Evolutionary conservation across 495 filamentous ascomycete genomes (phyloP), one percentile per base, ranked within the genome.

Genomic region (Rhizodiscina lignyota): DNA sequence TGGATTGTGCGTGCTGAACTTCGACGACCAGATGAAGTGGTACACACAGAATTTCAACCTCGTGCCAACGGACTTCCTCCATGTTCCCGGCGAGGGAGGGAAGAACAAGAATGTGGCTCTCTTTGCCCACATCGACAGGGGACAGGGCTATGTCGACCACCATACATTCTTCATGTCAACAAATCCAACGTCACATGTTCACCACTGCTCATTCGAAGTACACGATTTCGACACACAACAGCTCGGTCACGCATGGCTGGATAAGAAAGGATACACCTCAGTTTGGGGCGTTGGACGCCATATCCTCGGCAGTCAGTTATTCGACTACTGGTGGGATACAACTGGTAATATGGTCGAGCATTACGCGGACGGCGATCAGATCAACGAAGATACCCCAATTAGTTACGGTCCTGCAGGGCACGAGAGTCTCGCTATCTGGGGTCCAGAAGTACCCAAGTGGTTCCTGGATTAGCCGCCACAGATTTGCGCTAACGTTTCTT

Each of bases 261-360:
- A 60, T 0, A 49, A 65, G 40, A 70, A 75, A 49, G 68, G 67
- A 1, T 79, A 80, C 48, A 60, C 65, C 38, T 68, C 66, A 39
- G 75, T 75, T 36, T 85, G 79, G 79, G 79, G 79, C 1, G 67
- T 79, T 40, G 62, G 80, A 44, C 46, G 81, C 54, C 73, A 83
- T 64, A 61, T 77, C 35, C 52, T 83, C 58, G 63, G 72, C 34
- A 63, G 65, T 47, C 67, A 73, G 49, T 61, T 75, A 27, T 66
- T 87, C 32, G 80, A 85, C 49, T 80, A 85, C 56, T 72, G 79
- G 67, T 67, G 45, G 48, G 45, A 51, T n/a, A n/a, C n/a, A n/a
- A 18, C n/a, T 30, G n/a, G 10, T 11, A 37, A 30, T 29, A 41
- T 32, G 16, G 41, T 53, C 35, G 50, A 53, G 44, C 50, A 53